Evolutionary conservation across 2,329 filamentous ascomycete species (phyloP), one percentile per base, ranked within the genome.

Genomic region (Claviceps paspali): DNA sequence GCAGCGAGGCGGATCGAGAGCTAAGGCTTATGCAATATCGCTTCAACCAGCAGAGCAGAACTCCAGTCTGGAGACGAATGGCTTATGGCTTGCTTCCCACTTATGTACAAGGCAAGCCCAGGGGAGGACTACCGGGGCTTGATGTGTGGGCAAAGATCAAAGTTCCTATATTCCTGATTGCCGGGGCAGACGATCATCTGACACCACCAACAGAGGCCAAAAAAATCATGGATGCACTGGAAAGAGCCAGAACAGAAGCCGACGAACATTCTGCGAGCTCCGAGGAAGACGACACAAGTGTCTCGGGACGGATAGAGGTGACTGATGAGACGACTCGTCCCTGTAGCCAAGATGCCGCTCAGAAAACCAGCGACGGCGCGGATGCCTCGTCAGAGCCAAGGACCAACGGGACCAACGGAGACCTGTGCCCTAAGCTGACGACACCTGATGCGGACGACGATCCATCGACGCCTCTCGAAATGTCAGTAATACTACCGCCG

Each of bases 11-110:
- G 1, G 79, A 84, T 29, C 55, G 65, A 3, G 73, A 82, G 47
- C 70, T 79, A 1, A 76, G 74, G 49, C 65, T 67, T 39, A 63
- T 85, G 26, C 83, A 88, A 53, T 56, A 79, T 39, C 70, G 70
- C 3, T 88, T 79, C 60, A 96, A 96, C 53, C 68, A 71, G 41
- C 85, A 94, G 53, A 94, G 84, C 44, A 75, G 70, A 45, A 91
- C 86, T 0, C 68, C 79, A 0, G 82, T 91, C 0, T 94, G 83
- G 70, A 74, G 82, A 45, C 75, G 85, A 28, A 86, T 93, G 76
- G 77, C 79, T 1, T 76, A 68, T 55, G 84, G 86, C 0, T 67
- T 68, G 35, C 63, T 91, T 18, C 79, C 83, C 0, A 59, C 55
- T 0, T 79, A 78, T 40, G 54, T 65, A 3, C 52, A 64, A 6